Percentiles rank a stretch among this genome's conserved stretches.
Conservation (phyloP, 768 basidiomycete species). For the Mycena sanguinolenta region DNA sequence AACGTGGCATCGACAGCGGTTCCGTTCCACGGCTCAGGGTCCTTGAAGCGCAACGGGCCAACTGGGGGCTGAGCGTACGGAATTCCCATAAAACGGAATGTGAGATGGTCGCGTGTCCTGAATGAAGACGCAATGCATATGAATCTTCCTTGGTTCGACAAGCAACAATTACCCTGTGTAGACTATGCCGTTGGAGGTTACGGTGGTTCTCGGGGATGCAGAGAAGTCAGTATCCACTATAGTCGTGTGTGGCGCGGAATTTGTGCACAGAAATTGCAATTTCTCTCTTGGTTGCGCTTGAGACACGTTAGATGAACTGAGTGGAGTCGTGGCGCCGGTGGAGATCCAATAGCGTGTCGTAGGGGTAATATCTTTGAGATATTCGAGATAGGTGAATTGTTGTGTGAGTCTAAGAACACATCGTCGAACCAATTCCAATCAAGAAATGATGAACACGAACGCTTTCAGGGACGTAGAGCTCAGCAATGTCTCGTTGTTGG, state of each 20-base stretch:
- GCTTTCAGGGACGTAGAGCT: slow-evolving; percentile 9
- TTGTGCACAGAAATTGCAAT: slow-evolving; percentile 35
- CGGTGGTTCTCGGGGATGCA: slow-evolving; percentile 25
- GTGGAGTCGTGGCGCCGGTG: neutral
- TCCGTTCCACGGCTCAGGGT: slow-evolving; percentile 46
- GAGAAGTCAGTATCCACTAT: slow-evolving; percentile 37
- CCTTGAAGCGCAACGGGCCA: slow-evolving; percentile 48
- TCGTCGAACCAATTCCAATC: neutral
- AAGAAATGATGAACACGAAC: neutral
- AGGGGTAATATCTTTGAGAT: slow-evolving; percentile 14
- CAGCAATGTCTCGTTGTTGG: slow-evolving; percentile 31
- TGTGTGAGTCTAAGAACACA: slow-evolving; percentile 12
- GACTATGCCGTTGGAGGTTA: slow-evolving; percentile 21
- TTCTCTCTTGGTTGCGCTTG: neutral
- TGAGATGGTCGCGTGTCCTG: slow-evolving; percentile 55
- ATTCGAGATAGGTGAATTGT: slow-evolving; percentile 30
- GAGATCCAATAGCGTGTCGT: slow-evolving; percentile 13
- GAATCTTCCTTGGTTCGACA: neutral
- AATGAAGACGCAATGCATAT: neutral
- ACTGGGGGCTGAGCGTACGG: slow-evolving; percentile 53
- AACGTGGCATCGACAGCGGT: slow-evolving; percentile 46
- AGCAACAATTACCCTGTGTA: slow-evolving; percentile 29
- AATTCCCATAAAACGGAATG: slow-evolving; percentile 59
- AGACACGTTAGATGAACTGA: neutral
- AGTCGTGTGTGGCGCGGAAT: slow-evolving; percentile 36